Base-by-base conservation (phyloP, 1,139 yeast species). In the Blastobotrys arbuscula region DNA sequence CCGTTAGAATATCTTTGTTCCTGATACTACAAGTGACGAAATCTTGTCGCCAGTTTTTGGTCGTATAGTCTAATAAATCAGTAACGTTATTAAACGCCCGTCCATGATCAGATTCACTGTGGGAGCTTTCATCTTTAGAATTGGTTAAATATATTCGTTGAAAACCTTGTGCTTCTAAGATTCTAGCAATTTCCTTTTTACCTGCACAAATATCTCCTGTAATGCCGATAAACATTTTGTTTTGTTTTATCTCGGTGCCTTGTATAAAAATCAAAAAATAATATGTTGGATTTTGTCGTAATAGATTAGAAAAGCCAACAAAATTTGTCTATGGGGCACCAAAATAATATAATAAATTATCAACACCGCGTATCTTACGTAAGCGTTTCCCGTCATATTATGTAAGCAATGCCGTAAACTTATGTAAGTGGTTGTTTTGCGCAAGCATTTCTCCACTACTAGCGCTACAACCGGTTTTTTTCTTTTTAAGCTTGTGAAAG, bases 151-250 rank as follows among this genome's bases (percentile, higher is more conserved):
- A 46, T 21, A 67, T 50, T 16, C 52, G 67, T 47, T 69, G 66
- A 64, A 83, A 84, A 10, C 86, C 88, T 52, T 78, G 80, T 45
- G 69, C 69, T 1, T 72, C 68, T 53, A 86, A 69, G 61, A 77
- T 83, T 39, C 77, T 64, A 0, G 81, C 81, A 1, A 84, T 81
- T 53, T 81, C 84, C 2, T 80, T 73, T 55, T 82, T 80, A 1
- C 95, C 95, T 5, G 94, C 75, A 44, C 83, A 75, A 0, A 77
- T 64, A 0, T 89, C 77, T 0, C 95, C 95, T 0, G 90, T 79
- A 9, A 86, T 73, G 1, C 94, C 95, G 44, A 86, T 78, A 41
- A 86, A 72, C 95, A 86, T 86, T 39, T 3, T 28, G 5, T 24
- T 7, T 6, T 24, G 28, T 24, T 7, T 10, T 24, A 24, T 24